Percentiles rank a stretch among this genome's conserved stretches.
Evolutionary conservation across 768 basidiomycete genomes (phyloP).

Genomic region (Boletus pseudo-olivaceus): DNA sequence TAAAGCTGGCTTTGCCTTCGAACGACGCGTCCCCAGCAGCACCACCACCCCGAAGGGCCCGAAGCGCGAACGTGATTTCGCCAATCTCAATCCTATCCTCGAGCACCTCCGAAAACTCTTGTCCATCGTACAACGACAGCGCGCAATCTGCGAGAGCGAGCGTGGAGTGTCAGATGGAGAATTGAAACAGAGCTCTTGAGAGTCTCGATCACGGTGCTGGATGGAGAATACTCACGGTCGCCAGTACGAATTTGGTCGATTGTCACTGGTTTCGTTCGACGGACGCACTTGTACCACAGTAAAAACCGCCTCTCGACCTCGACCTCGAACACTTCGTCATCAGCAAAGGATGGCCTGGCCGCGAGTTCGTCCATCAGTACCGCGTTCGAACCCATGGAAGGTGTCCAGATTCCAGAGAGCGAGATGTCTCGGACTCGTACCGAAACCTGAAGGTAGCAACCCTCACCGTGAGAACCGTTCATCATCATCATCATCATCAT

Average conservation of each 20-base stretch:
- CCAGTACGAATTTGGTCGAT: conserved; percentile 25
- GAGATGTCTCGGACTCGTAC: background rate
- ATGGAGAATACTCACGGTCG: conserved; percentile 7
- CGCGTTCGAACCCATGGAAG: background rate
- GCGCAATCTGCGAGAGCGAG: conserved; percentile 18
- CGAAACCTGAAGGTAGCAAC: background rate
- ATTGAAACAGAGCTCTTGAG: background rate
- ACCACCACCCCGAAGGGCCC: conserved; percentile 2
- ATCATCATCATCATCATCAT: conserved; percentile 5
- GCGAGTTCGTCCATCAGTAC: background rate
- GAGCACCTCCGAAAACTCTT: conserved; percentile 3
- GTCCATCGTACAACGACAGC: conserved; percentile 18
- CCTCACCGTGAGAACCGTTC: conserved; percentile 15
- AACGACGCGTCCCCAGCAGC: conserved; percentile 1
- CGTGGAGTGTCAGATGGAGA: background rate
- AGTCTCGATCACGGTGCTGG: background rate
- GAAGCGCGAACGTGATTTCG: conserved; percentile 21
- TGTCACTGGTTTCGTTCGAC: conserved; percentile 19
- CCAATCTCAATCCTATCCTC: conserved; percentile 21
- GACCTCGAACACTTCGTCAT: conserved; percentile 19
- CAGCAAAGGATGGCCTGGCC: conserved; percentile 13
- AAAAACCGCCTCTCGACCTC: conserved; percentile 20
- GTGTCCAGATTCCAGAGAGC: background rate
- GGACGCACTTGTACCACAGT: conserved; percentile 22
- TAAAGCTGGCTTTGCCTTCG: background rate